Base-by-base conservation (phyloP, 805 yeast genomes). In the Nakazawaea laoshanensis region DNA sequence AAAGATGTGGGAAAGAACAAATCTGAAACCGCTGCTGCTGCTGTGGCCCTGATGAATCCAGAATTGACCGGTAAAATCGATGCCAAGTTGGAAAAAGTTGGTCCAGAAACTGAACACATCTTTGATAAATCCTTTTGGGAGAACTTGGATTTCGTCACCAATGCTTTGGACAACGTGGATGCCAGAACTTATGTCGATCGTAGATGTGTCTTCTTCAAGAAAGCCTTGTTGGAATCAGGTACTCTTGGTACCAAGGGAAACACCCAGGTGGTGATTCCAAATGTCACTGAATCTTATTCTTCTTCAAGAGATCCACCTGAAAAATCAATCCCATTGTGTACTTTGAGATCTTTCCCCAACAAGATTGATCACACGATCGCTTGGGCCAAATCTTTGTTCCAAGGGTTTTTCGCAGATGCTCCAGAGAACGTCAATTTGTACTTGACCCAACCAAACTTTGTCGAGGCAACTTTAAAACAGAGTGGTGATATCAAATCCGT, bases 231-330 rank as follows among this genome's bases (percentile, higher is more conserved):
- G 41, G 99, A 92, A 63, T 82, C 95, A 8, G 99, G 99, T 40
- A 92, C 99, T 25, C 70, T 92, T 47, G 99, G 99, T 44, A 89
- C 98, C 14, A 92, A 92, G 63, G 97, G 98, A 57, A 92, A 92
- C 55, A 89, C 95, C 14, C 99, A 92, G 65, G 96, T 92, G 28
- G 80, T 92, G 33, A 77, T 88, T 49, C 99, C 99, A 45, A 72
- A 76, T 52, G 59, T 92, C 52, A 92, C 99, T 2, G 99, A 92
- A 61, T 83, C 95, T 4, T 92, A 92, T 59, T 84, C 96, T 3
- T 83, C 96, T 2, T 84, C 95, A 9, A 94, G 86, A 55, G 99
- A 92, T 60, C 98, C 99, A 27, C 99, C 99, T 24, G 99, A 92
- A 65, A 87, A 87, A 60, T 77, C 95, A 3, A 88, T 92, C 50